These are phyloP conservation scores for Nicotiana otophora DNA, from an alignment of 257 asterid species.

Conservation along the genomic window DNA sequence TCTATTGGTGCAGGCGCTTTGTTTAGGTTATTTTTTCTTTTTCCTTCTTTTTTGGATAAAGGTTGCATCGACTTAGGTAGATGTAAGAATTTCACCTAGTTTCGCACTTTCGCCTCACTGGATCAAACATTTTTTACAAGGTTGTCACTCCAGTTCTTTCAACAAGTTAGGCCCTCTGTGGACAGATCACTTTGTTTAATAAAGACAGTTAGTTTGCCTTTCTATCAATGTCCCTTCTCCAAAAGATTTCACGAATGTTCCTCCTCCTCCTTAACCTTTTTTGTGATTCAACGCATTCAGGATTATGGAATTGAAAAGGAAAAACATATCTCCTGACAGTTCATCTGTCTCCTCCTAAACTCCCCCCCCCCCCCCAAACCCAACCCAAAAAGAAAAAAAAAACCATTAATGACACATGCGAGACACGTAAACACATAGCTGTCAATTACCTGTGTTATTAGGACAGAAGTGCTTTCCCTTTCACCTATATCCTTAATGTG, in stretches of 20 bases:
- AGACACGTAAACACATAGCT: not conserved
- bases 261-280: not conserved
- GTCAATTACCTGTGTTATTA: not conserved
- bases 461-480: not conserved
- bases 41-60: not conserved
- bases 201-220: not conserved
- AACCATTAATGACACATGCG: not conserved
- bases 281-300: not conserved
- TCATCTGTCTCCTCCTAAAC: not conserved
- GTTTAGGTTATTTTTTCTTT: not conserved
- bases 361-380: not conserved
- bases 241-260: not conserved
- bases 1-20: not conserved
- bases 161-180: not conserved
- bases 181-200: not conserved
- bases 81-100: not conserved
- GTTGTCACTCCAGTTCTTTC: not conserved
- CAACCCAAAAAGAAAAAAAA: not conserved
- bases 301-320: not conserved
- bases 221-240: not conserved
- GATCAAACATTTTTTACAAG: not conserved
- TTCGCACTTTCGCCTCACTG: not conserved
- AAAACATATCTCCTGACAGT: not conserved
- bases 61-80: not conserved
- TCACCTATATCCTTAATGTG: not conserved